phyloP scores from a whole-genome alignment of 331 rosid genomes.

The Telfairia occidentalis region DNA sequence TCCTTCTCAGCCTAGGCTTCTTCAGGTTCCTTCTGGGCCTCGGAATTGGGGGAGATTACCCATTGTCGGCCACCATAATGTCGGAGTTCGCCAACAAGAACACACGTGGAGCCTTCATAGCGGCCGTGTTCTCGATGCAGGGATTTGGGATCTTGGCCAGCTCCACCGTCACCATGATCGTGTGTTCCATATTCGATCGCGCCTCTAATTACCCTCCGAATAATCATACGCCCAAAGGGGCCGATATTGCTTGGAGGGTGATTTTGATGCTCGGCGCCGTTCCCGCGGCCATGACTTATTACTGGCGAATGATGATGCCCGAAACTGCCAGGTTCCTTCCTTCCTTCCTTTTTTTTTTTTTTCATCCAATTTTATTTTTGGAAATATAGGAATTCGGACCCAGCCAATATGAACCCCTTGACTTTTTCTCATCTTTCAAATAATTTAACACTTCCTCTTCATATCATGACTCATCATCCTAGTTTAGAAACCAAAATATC shows the following conservation, averaged over 20 bases:
- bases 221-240: slow-evolving; percentile 25
- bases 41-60: slow-evolving; percentile 78
- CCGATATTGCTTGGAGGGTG: slow-evolving; percentile 67
- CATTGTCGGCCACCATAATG: slow-evolving; percentile 66
- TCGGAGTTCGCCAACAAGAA: slow-evolving; percentile 70
- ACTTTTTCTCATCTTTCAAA: background rate
- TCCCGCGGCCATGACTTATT: slow-evolving; percentile 66
- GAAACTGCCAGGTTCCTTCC: slow-evolving; percentile 70
- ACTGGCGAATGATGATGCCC: slow-evolving; percentile 85
- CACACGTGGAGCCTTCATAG: slow-evolving; percentile 69
- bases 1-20: slow-evolving; percentile 40
- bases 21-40: slow-evolving; percentile 50
- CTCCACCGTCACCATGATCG: slow-evolving; percentile 39
- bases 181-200: slow-evolving; percentile 31
- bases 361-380: background rate
- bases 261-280: slow-evolving; percentile 52
- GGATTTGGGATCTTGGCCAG: slow-evolving; percentile 59
- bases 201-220: background rate
- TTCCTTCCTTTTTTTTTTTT: too few species aligned
- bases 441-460: background rate
- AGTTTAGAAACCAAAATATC: background rate
- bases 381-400: background rate
- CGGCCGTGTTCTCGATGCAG: slow-evolving; percentile 74
- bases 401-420: background rate
- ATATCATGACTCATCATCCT: background rate